A percentile compares a stretch with the other conserved stretches of the same genome.
Evolutionary conservation across 2,329 filamentous ascomycete species (phyloP).

Genomic region (Elsinoe australis): DNA sequence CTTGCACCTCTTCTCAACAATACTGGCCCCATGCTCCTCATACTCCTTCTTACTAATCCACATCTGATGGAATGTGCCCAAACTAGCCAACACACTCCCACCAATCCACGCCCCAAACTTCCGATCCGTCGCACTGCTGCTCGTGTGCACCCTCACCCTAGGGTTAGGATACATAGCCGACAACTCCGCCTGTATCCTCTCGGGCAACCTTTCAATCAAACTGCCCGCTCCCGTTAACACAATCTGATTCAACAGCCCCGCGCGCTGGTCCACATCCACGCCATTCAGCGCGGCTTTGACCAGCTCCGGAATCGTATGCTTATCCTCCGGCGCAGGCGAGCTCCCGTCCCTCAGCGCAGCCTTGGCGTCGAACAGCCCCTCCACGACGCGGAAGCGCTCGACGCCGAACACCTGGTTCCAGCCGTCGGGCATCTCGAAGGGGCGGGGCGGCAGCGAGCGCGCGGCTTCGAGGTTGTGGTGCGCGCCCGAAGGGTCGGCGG

Average conservation of each 20-base stretch:
- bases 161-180: slow-evolving; percentile 73
- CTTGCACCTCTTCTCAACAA: slow-evolving; percentile 96
- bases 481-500: slow-evolving; percentile 37
- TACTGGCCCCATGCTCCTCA: slow-evolving; percentile 81
- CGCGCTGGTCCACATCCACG: slow-evolving; percentile 82
- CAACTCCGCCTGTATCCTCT: slow-evolving; percentile 80
- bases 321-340: slow-evolving; percentile 46
- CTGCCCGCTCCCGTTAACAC: slow-evolving; percentile 86
- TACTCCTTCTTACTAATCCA: slow-evolving; percentile 98
- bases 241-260: slow-evolving; percentile 76
- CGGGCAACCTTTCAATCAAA: slow-evolving; percentile 83
- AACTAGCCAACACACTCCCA: slow-evolving; percentile 85
- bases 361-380: slow-evolving; percentile 84
- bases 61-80: slow-evolving; percentile 96
- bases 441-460: slow-evolving; percentile 65
- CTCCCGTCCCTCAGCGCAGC: slow-evolving; percentile 55
- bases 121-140: slow-evolving; percentile 77
- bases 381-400: slow-evolving; percentile 77
- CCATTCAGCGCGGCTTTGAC: slow-evolving; percentile 68
- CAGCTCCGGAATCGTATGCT: slow-evolving; percentile 75
- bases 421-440: slow-evolving; percentile 96
- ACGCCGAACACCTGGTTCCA: slow-evolving; percentile 91
- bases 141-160: slow-evolving; percentile 79
- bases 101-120: slow-evolving; percentile 95
- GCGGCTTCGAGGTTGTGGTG: slow-evolving; percentile 65